Evolutionary conservation across 192 early-diverging fungal species (phyloP), one percentile per base, ranked within the genome.

Genomic region (Gigaspora rosea): DNA sequence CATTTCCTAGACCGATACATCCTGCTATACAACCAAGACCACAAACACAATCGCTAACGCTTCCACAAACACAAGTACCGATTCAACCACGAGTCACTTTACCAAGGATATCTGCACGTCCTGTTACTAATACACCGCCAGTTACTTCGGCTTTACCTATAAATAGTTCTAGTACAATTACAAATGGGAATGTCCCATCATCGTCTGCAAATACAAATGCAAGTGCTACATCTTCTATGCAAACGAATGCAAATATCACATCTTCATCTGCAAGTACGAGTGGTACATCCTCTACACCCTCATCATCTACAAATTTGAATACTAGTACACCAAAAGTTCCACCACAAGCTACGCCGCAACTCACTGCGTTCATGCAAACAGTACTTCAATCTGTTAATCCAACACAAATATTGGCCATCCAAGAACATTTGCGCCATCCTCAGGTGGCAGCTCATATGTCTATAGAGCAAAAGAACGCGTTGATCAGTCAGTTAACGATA

Each of bases 361-460:
- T 76, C 4, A 76, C 75, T 1, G 22, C 35, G 5, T 66, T 76
- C 18, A 76, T 76, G 75, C 75, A 76, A 57, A 76, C 75, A n/a
- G 64, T 76, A 13, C 32, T 76, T 35, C 64, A 76, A 27, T 54
- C 75, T 8, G 64, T 67, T 41, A 76, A 76, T 57, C 75, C 75
- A 46, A 56, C 48, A 20, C 75, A 76, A 22, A 76, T 76, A 20
- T 8, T 76, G n/a, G 63, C 62, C 2, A 56, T 76, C 7, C 75
- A 76, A 67, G 65, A 49, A 46, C 52, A 59, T 41, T 58, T 76
- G 15, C 9, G 64, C 18, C 63, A 76, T 35, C 75, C 56, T 4
- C 49, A 76, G 11, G 46, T 64, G 10, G 63, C 54, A 0, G 50
- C 22, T 15, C 47, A 56, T 36, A 49, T 76, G 33, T 52, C 36